A percentile compares a stretch with the other conserved stretches of the same genome.
Conservation (phyloP, 176 grass and related monocot genomes). For the Oryza brachyantha region DNA sequence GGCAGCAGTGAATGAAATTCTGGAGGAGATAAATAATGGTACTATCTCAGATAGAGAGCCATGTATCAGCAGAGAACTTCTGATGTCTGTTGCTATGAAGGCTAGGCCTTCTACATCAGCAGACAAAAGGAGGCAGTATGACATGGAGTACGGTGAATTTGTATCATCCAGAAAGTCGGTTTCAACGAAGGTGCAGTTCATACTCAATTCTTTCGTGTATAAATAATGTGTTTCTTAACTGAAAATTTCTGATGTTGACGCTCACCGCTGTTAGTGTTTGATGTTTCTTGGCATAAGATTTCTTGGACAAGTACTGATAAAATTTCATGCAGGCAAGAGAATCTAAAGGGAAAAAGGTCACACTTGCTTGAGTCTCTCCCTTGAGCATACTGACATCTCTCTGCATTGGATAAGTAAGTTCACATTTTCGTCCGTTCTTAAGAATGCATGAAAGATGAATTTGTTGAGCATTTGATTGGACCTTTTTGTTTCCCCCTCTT, state of each 20-base stretch:
- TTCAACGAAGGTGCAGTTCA: conserved; percentile 64
- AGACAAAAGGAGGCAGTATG: conserved; percentile 52
- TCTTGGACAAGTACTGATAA: conserved; percentile 9
- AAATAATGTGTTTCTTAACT: neutral
- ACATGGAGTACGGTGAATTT: conserved; percentile 78
- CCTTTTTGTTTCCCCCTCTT: neutral
- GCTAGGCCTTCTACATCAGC: conserved; percentile 77
- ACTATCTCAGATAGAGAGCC: conserved; percentile 40
- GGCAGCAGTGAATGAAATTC: conserved; percentile 76
- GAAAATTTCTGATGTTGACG: neutral
- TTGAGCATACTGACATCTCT: neutral
- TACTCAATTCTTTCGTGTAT: neutral
- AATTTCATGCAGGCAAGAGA: conserved; percentile 71
- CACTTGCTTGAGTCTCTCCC: conserved; percentile 58
- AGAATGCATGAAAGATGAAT: neutral
- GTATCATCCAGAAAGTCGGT: conserved; percentile 73
- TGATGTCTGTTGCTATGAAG: conserved; percentile 72
- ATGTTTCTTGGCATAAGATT: conserved; percentile 3
- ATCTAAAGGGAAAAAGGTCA: conserved; percentile 89
- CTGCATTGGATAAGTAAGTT: neutral
- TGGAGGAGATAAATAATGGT: conserved; percentile 56
- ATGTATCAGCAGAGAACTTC: conserved; percentile 68
- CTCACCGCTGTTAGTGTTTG: conserved; percentile 8
- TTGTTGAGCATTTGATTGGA: neutral
- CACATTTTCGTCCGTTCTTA: neutral